Conservation (phyloP, 2,329 filamentous ascomycete genomes). For the Trichoderma asperellum region DNA sequence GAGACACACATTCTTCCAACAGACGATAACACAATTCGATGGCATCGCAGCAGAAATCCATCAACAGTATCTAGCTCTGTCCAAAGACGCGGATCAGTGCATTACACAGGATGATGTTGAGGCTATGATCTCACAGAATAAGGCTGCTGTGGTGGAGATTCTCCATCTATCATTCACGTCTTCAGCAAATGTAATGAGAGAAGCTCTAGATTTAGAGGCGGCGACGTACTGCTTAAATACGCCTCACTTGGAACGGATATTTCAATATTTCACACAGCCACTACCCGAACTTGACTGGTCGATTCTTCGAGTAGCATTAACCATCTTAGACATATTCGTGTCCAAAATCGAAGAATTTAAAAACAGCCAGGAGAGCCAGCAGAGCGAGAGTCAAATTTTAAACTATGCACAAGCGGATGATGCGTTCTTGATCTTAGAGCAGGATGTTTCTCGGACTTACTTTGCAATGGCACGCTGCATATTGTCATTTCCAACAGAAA, state of each 20-base stretch:
- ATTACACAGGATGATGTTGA: constrained; percentile 53
- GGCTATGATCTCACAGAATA: constrained; percentile 57
- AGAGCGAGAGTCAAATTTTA: constrained; percentile 45
- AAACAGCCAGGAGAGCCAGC: constrained; percentile 44
- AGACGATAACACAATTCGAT: constrained; percentile 61
- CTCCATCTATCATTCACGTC: constrained; percentile 53
- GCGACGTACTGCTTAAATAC: constrained; percentile 56
- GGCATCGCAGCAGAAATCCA: constrained; percentile 60
- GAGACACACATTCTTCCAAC: constrained; percentile 62
- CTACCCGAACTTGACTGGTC: constrained; percentile 53
- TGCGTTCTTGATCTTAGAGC: constrained; percentile 52
- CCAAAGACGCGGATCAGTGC: constrained; percentile 49
- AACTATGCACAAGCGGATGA: constrained; percentile 52
- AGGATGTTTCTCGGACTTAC: constrained; percentile 51
- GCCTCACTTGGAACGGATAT: constrained; percentile 56
- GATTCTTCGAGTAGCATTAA: constrained; percentile 50
- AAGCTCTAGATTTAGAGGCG: constrained; percentile 50
- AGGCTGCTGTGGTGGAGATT: constrained; percentile 57
- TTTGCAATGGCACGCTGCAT: constrained; percentile 53
- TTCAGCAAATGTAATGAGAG: constrained; percentile 56
- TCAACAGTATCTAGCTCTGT: constrained; percentile 56
- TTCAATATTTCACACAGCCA: constrained; percentile 51
- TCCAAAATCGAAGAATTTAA: constrained; percentile 50
- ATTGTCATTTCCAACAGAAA: constrained; percentile 35
- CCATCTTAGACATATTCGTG: constrained; percentile 54